Conservation (phyloP, 148 eudicot genomes). For the Camellia lanceoleosa region DNA sequence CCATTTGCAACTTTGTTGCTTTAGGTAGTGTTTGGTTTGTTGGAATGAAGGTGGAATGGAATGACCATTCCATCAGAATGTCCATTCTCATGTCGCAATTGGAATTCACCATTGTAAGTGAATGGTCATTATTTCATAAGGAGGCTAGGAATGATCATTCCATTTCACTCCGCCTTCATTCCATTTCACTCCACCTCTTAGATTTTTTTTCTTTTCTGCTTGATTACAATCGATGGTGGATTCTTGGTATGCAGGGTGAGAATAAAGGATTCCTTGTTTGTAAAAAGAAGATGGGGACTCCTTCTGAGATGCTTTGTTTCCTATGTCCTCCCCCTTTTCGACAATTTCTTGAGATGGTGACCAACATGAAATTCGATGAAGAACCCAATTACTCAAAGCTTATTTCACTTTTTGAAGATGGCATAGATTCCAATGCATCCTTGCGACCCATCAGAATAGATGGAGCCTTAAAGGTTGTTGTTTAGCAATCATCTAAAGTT, state of each 20-base stretch:
- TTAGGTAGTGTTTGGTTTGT: background rate
- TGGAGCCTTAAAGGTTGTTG: conserved; percentile 45
- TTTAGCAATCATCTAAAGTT: background rate
- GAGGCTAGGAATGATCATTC: no score
- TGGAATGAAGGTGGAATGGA: no score
- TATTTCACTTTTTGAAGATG: conserved; percentile 40
- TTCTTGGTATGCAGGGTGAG: conserved; percentile 39
- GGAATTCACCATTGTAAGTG: no score
- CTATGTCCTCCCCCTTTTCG: conserved; percentile 45
- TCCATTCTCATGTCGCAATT: no score
- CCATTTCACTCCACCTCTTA: no score
- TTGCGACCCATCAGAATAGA: conserved; percentile 40
- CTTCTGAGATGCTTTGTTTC: conserved; percentile 40
- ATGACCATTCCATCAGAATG: no score
- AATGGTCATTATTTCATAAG: no score
- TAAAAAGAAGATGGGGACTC: conserved; percentile 51
- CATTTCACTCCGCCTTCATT: no score
- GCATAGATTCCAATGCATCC: conserved; percentile 34
- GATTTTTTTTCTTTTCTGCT: background rate
- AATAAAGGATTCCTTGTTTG: conserved; percentile 54
- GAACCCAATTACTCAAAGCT: conserved; percentile 51
- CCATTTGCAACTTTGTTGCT: background rate
- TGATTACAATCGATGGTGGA: conserved; percentile 1
- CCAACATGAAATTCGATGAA: conserved; percentile 50
- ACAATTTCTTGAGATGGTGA: conserved; percentile 41